Evolutionary conservation across 2,329 filamentous ascomycete species (phyloP).

Genomic region (Plectosphaerella plurivora): DNA sequence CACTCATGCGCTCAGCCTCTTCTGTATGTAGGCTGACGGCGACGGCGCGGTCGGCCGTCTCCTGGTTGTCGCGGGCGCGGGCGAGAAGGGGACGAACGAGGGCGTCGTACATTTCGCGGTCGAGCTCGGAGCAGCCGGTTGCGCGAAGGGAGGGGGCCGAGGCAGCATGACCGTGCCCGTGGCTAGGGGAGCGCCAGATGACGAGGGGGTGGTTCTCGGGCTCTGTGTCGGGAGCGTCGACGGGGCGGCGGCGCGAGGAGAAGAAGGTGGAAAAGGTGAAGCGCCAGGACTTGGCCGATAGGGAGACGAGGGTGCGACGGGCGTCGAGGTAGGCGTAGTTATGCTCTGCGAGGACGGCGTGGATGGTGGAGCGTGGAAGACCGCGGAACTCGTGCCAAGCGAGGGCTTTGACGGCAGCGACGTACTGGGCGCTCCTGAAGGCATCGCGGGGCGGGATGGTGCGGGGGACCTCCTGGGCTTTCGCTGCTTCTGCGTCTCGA

Average conservation of each 20-base stretch:
- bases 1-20: conserved; percentile 53
- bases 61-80: conserved; percentile 35
- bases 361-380: conserved; percentile 67
- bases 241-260: conserved; percentile 52
- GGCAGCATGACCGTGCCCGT: conserved; percentile 33
- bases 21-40: conserved; percentile 51
- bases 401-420: conserved; percentile 61
- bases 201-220: conserved; percentile 60
- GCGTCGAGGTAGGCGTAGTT: conserved; percentile 76
- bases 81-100: conserved; percentile 50
- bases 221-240: conserved; percentile 45
- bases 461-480: neutral
- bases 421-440: conserved; percentile 66
- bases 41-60: conserved; percentile 46
- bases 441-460: conserved; percentile 48
- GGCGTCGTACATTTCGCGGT: conserved; percentile 55
- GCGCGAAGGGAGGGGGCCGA: conserved; percentile 57
- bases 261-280: conserved; percentile 70
- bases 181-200: conserved; percentile 53
- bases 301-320: conserved; percentile 61
- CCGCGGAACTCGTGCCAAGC: conserved; percentile 73
- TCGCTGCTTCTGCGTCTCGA: neutral
- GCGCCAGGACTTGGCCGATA: conserved; percentile 73
- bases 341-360: conserved; percentile 73
- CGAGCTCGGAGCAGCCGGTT: conserved; percentile 62